Conservation (phyloP, 2,329 filamentous ascomycete species). For the Botrytis fragariae region DNA sequence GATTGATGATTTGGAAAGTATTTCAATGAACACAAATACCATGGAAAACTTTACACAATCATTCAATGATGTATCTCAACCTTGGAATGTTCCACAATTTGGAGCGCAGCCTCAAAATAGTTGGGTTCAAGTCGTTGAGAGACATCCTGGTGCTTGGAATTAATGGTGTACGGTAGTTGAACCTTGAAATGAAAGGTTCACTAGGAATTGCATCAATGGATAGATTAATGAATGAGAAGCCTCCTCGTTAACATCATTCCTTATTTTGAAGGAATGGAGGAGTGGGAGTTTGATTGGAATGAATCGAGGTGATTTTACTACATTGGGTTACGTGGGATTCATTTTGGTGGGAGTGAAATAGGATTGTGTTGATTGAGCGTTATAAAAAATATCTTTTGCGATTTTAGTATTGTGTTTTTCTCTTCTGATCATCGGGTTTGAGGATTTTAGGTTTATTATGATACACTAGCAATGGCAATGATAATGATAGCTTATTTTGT, state of each 20-base stretch:
- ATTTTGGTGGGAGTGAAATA: not conserved
- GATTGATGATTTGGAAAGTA: slow-evolving; percentile 18
- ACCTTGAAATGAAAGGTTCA: not conserved
- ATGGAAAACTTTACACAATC: slow-evolving; percentile 19
- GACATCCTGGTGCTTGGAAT: slow-evolving; percentile 3
- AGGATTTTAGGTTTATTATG: not conserved
- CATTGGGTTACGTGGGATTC: not conserved
- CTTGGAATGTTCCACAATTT: slow-evolving; percentile 13
- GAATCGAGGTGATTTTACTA: not conserved
- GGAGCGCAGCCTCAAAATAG: not conserved
- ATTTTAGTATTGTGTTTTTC: not conserved
- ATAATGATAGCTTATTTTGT: slow-evolving; percentile 3
- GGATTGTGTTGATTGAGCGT: not conserved
- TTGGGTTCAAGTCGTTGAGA: not conserved
- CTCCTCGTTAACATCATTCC: not conserved
- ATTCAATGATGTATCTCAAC: slow-evolving; percentile 7
- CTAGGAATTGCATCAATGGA: not conserved
- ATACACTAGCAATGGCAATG: not conserved
- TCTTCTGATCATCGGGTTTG: not conserved
- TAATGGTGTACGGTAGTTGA: not conserved
- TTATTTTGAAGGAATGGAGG: not conserved
- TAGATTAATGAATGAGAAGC: not conserved
- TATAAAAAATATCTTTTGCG: not conserved
- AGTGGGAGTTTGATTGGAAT: not conserved
- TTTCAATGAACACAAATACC: slow-evolving; percentile 19